These are phyloP conservation scores for Pseudogymnoascus sp. DNA, from an alignment of 2,329 filamentous ascomycete species.

Conservation along the genomic window DNA sequence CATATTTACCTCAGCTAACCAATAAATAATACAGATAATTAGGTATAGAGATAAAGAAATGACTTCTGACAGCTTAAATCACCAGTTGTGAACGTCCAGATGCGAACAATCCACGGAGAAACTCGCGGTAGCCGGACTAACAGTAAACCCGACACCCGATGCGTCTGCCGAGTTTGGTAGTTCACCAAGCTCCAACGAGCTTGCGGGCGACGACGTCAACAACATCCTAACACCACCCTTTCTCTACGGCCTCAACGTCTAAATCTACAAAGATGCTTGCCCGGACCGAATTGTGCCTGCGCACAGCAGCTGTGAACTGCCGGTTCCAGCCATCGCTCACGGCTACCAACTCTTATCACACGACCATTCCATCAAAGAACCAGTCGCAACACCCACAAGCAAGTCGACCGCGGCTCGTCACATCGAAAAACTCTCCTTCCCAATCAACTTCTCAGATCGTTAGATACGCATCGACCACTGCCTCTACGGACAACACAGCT, in stretches of 20 bases:
- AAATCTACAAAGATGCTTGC: constrained; percentile 8
- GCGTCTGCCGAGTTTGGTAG: constrained; percentile 6
- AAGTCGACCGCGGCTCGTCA: neutral
- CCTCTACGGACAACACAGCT: constrained; percentile 11
- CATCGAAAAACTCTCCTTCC: constrained; percentile 2
- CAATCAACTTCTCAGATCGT: constrained; percentile 2
- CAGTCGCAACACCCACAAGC: neutral
- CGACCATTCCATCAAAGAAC: constrained; percentile 23
- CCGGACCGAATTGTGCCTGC: constrained; percentile 24
- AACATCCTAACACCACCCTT: neutral
- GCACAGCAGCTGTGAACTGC: constrained; percentile 26
- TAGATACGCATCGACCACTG: constrained; percentile 13
- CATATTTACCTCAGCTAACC: neutral
- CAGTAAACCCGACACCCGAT: neutral
- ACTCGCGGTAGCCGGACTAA: neutral
- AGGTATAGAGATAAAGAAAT: neutral
- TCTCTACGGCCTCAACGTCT: neutral
- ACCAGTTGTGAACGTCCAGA: neutral
- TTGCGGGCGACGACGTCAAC: neutral
- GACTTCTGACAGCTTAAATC: neutral
- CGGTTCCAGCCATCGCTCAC: constrained; percentile 25
- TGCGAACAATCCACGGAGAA: neutral
- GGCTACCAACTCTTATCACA: constrained; percentile 23
- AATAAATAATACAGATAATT: neutral
- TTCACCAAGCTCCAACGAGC: neutral